Conservation (phyloP, 306 rosid genomes). For the Cicer chorassanicum region DNA sequence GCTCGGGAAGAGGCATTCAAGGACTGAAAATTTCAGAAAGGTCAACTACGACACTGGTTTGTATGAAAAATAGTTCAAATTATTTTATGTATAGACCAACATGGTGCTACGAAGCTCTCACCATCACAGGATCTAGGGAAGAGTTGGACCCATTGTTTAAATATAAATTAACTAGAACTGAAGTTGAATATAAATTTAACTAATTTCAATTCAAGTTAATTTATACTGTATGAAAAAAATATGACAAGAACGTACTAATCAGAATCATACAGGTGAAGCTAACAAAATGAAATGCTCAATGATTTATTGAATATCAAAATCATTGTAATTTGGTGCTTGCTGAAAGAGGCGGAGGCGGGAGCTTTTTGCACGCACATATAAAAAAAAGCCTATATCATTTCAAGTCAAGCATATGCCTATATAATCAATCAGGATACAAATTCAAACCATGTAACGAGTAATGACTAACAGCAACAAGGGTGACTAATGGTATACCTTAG, state of each 20-base stretch:
- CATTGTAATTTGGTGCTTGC: slow-evolving; percentile 6
- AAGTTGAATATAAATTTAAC: slow-evolving; percentile 7
- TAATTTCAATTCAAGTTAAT: background rate
- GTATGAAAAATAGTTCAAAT: slow-evolving; percentile 18
- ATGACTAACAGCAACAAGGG: slow-evolving; percentile 24
- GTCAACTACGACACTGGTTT: slow-evolving; percentile 35
- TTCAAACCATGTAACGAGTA: slow-evolving; percentile 23
- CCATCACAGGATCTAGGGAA: background rate
- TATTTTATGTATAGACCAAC: background rate
- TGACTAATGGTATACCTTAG: slow-evolving; percentile 2
- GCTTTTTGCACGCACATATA: background rate
- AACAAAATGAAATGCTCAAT: background rate
- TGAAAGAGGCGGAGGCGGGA: background rate
- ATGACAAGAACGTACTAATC: background rate
- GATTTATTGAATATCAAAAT: slow-evolving; percentile 18
- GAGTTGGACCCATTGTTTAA: slow-evolving; percentile 10
- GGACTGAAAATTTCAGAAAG: slow-evolving; percentile 61
- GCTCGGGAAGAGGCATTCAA: slow-evolving; percentile 89
- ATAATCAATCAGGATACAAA: slow-evolving; percentile 1
- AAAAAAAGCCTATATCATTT: slow-evolving; percentile 9
- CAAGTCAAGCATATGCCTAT: slow-evolving; percentile 15
- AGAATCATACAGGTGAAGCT: slow-evolving; percentile 20
- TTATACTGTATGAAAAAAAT: background rate
- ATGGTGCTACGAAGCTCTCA: background rate
- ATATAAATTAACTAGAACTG: slow-evolving; percentile 6